Evolutionary conservation across 352 stramenopile genomes (phyloP).

Genomic region (Plasmopara muralis): DNA sequence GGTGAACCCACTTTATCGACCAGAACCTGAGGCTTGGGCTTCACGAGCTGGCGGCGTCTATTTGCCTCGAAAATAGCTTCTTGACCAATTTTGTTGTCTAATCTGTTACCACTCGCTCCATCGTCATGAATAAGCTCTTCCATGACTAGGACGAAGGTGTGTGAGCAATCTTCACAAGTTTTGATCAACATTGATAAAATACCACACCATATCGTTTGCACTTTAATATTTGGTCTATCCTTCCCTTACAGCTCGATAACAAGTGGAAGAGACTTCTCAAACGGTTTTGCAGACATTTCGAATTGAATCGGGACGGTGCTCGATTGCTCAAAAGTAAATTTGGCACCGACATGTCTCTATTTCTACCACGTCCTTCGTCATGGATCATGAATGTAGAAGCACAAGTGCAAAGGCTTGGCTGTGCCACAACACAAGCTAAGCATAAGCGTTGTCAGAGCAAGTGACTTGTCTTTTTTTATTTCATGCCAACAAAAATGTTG

Average conservation of each 20-base stretch:
- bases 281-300: constrained; percentile 37
- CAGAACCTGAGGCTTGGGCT: constrained; percentile 63
- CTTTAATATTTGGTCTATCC: too few species aligned
- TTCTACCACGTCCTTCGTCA: constrained; percentile 51
- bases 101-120: neutral
- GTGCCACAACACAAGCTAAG: constrained; percentile 3
- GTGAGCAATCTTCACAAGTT: constrained; percentile 1
- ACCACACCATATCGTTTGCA: neutral
- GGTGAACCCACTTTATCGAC: constrained; percentile 55
- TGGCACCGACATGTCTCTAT: constrained; percentile 39
- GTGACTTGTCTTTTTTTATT: constrained; percentile 36
- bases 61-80: constrained; percentile 40
- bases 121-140: constrained; percentile 34
- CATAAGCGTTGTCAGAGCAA: constrained; percentile 37
- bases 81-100: constrained; percentile 4
- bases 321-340: constrained; percentile 35
- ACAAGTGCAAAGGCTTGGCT: constrained; percentile 8
- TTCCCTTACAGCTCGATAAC: constrained; percentile 8
- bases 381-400: constrained; percentile 78
- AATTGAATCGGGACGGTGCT: constrained; percentile 11
- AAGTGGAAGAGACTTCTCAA: constrained; percentile 50
- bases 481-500: constrained; percentile 40
- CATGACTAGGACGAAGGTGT: constrained; percentile 68
- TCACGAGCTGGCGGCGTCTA: constrained; percentile 78
- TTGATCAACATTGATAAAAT: neutral